Conservation (phyloP, 2,329 filamentous ascomycete genomes). For the Chaetomium globosum region DNA sequence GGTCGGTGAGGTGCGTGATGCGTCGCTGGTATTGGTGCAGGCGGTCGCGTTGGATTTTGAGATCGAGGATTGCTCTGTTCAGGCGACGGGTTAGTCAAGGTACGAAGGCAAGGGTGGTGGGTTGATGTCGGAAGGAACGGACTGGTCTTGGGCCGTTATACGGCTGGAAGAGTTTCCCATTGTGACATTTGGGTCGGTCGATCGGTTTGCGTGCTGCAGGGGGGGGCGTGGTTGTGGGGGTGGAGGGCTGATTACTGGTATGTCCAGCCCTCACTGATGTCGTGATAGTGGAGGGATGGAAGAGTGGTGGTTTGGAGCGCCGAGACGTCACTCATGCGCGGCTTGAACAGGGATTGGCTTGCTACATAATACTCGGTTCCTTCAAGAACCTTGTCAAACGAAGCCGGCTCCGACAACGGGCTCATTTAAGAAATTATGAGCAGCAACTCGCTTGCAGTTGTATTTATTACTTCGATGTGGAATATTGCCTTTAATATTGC, state of each 20-base stretch:
- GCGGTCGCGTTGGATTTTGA: constrained; percentile 96
- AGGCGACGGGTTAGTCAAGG: not conserved
- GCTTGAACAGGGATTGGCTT: constrained; percentile 6
- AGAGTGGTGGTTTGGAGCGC: not conserved
- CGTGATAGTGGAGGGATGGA: not conserved
- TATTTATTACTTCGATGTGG: not conserved
- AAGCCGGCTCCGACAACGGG: not conserved
- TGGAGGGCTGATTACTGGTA: constrained; percentile 3
- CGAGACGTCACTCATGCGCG: constrained; percentile 28
- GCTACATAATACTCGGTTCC: constrained; percentile 11
- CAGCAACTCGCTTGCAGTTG: not conserved
- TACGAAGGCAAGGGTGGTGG: constrained; percentile 15
- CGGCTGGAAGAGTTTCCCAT: constrained; percentile 62
- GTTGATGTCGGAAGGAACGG: constrained; percentile 39
- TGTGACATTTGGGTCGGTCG: constrained; percentile 26
- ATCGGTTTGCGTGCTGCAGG: not conserved
- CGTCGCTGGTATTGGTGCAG: constrained; percentile 94
- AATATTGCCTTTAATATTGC: not conserved
- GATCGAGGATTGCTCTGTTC: constrained; percentile 86
- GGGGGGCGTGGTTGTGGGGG: constrained; percentile 7
- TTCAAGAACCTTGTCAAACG: not conserved
- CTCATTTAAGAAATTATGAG: not conserved
- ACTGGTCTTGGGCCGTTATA: constrained; percentile 82
- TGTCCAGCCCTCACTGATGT: not conserved
- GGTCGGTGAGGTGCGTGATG: constrained; percentile 80